A percentile compares a stretch with the other conserved stretches of the same genome.
Conservation (phyloP, 2,329 filamentous ascomycete genomes). For the Torrubiella hemipterigena region DNA sequence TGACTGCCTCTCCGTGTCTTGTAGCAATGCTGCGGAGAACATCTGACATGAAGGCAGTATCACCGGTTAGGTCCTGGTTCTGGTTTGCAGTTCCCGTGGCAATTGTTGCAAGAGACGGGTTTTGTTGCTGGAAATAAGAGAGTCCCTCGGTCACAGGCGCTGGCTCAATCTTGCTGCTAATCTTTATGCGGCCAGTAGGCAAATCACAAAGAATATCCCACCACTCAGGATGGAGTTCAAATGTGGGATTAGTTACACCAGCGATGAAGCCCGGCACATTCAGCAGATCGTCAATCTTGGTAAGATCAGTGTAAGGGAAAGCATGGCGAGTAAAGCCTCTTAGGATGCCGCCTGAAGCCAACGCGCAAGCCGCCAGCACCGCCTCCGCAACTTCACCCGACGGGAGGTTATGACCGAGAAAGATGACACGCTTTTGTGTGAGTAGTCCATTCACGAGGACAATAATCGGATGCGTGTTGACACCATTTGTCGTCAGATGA, state of each 20-base stretch:
- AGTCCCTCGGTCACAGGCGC: constrained; percentile 76
- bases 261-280: constrained; percentile 97
- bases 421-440: constrained; percentile 93
- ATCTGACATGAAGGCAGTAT: constrained; percentile 78
- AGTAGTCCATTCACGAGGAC: constrained; percentile 89
- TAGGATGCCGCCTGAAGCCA: constrained; percentile 85
- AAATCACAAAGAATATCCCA: constrained; percentile 96
- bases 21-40: constrained; percentile 74
- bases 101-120: constrained; percentile 42
- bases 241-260: constrained; percentile 93
- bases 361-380: constrained; percentile 90
- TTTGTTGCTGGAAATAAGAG: constrained; percentile 76
- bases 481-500: constrained; percentile 85
- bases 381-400: constrained; percentile 95
- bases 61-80: constrained; percentile 64
- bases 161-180: constrained; percentile 75
- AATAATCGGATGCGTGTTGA: constrained; percentile 85
- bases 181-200: constrained; percentile 84
- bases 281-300: constrained; percentile 91
- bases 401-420: constrained; percentile 87
- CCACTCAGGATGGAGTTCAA: constrained; percentile 91
- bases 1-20: constrained; percentile 77
- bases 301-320: constrained; percentile 95
- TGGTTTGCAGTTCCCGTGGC: constrained; percentile 27
- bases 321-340: constrained; percentile 91